Percentiles rank a stretch among this genome's conserved stretches.
phyloP scores from a whole-genome alignment of 192 early-diverging fungal genomes.

The Podochytrium sp. region DNA sequence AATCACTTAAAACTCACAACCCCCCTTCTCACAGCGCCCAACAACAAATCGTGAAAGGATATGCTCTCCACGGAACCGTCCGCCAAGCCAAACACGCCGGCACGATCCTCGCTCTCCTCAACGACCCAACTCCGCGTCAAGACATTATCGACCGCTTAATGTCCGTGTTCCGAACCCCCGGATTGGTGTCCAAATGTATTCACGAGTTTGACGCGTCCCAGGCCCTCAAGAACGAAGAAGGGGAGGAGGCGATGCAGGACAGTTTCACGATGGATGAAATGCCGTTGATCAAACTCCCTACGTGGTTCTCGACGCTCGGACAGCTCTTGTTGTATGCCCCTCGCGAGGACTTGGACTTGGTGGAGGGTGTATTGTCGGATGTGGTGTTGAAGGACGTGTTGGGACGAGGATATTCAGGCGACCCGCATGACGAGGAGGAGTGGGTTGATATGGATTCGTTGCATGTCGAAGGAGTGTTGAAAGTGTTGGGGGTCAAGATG shows the following conservation, averaged over 20 bases:
- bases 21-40: slow-evolving; percentile 31
- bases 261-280: slow-evolving; percentile 29
- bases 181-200: neutral
- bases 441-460: slow-evolving; percentile 71
- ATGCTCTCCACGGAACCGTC: slow-evolving; percentile 59
- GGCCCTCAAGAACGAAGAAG: neutral
- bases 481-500: slow-evolving; percentile 68
- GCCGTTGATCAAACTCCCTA: slow-evolving; percentile 8
- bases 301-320: slow-evolving; percentile 59
- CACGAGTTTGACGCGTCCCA: neutral
- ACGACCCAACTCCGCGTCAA: slow-evolving; percentile 1
- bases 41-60: slow-evolving; percentile 46
- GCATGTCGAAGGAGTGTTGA: slow-evolving; percentile 58
- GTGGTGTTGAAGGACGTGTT: slow-evolving; percentile 68
- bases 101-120: slow-evolving; percentile 68
- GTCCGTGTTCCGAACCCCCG: neutral
- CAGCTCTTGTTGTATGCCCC: slow-evolving; percentile 67
- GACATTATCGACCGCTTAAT: neutral
- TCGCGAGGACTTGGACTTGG: slow-evolving; percentile 50
- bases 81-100: slow-evolving; percentile 74
- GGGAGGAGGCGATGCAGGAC: slow-evolving; percentile 19
- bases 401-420: slow-evolving; percentile 38
- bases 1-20: too few relatives aligned
- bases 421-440: slow-evolving; percentile 46
- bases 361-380: slow-evolving; percentile 52